Base-by-base conservation (phyloP, 1,284 basidiomycete genomes). In the Moesziomyces globuligerus region DNA sequence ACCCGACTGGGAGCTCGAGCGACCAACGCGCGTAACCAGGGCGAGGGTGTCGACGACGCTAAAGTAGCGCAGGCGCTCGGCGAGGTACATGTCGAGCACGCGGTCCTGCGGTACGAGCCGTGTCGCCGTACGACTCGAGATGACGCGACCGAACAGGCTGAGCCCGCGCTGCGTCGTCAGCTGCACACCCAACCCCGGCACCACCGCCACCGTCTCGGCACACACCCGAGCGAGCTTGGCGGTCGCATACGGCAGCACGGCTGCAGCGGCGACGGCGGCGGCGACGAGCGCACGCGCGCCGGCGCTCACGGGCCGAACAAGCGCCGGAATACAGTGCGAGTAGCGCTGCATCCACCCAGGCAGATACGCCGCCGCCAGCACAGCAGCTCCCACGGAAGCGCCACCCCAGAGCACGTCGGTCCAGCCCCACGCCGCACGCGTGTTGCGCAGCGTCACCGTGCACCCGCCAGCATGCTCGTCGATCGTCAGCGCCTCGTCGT, bases 181-280 rank as follows among this genome's bases (percentile, higher is more conserved):
- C 37, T 81, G 76, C 15, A 76, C 48, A 4, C 78, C 79, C 4
- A 80, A 15, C 37, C 59, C 49, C 0, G 79, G 78, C 4, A 77
- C 25, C 1, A 67, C 50, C 3, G 45, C 29, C 8, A 71, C 72
- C 6, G 47, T 57, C 53, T 80, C 76, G 21, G 18, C 29, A 1
- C 49, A 40, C 7, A 78, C 72, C n/a, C 56, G 42, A 0, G 37
- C 29, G 4, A 61, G 0, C 23, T 74, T 64, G 11, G n/a, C 26
- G 3, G 20, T 10, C 1, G 65, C 15, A 39, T 55, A 77, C 2
- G 56, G 45, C 4, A 71, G 29, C 7, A 60, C 8, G 4, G 44
- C 17, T 5, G 60, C 18, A 4, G 37, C n/a, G 1, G 52, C 56
- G 18, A 51, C 38, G 3, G 36, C 53, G 0, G 25, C 38, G 8